Evolutionary conservation across 176 grass and related monocot species (phyloP).

Genomic region (Hordeum marinum): DNA sequence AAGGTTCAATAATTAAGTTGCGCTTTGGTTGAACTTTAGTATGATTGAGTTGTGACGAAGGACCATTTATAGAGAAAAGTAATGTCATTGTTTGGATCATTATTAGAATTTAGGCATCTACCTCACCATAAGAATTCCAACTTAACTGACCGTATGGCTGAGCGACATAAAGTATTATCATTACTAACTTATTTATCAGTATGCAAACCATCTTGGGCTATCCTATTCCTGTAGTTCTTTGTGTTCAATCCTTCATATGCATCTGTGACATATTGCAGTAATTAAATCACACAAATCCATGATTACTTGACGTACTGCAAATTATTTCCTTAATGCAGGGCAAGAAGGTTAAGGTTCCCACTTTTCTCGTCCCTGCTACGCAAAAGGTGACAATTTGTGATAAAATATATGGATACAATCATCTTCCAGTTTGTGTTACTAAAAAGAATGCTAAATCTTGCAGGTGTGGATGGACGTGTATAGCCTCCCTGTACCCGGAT

Average conservation of each 20-base stretch:
- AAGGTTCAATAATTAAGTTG: background rate
- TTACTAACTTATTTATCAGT: background rate
- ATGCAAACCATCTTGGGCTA: background rate
- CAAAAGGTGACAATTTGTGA: conserved; percentile 63
- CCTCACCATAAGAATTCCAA: background rate
- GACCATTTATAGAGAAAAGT: background rate
- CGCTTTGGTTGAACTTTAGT: background rate
- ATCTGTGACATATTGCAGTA: background rate
- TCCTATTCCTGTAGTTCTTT: background rate
- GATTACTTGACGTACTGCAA: background rate
- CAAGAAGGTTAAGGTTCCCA: conserved; percentile 86
- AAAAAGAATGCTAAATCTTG: conserved; percentile 11
- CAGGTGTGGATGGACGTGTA: conserved; percentile 97
- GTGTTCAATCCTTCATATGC: conserved; percentile 9
- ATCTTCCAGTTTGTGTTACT: conserved; percentile 7
- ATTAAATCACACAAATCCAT: background rate
- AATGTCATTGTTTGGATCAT: background rate
- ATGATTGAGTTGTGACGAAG: background rate
- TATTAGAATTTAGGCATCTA: background rate
- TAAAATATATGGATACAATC: background rate
- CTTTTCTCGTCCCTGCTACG: conserved; percentile 94
- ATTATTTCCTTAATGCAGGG: conserved; percentile 53
- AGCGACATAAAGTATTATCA: background rate
- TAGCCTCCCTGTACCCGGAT: conserved; percentile 63
- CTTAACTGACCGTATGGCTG: background rate